A percentile compares a stretch with the other conserved stretches of the same genome.
phyloP scores from a whole-genome alignment of 2,329 filamentous ascomycete genomes.

The Curvularia sp. region DNA sequence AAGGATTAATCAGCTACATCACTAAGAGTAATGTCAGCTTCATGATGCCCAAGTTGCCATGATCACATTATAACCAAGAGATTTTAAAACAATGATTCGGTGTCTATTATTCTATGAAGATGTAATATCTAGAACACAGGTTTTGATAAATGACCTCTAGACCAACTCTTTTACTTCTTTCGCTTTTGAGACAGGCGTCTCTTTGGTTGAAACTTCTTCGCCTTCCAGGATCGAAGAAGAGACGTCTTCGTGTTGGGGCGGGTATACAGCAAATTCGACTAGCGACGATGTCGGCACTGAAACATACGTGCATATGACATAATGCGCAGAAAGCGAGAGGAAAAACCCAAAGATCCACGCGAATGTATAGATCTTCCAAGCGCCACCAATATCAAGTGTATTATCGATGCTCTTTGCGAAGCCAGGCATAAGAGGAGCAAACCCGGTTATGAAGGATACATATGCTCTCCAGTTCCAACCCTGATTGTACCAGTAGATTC shows the following conservation, averaged over 20 bases:
- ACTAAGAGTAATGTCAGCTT: conserved; percentile 22
- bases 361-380: conserved; percentile 54
- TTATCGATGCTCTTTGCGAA: conserved; percentile 51
- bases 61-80: background rate
- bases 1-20: conserved; percentile 33
- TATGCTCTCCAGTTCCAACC: conserved; percentile 48
- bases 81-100: no score
- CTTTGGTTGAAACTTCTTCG: conserved; percentile 31
- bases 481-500: conserved; percentile 45
- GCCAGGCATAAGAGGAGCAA: conserved; percentile 47
- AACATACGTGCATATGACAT: conserved; percentile 51
- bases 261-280: conserved; percentile 49
- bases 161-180: conserved; percentile 34
- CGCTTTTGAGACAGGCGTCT: conserved; percentile 31
- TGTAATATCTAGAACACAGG: background rate
- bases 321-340: conserved; percentile 47
- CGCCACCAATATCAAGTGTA: conserved; percentile 49
- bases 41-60: background rate
- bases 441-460: conserved; percentile 41
- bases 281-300: conserved; percentile 46
- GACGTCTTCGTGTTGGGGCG: conserved; percentile 44
- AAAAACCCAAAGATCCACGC: conserved; percentile 54
- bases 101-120: background rate
- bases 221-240: conserved; percentile 28
- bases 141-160: conserved; percentile 1